Evolutionary conservation across 2,329 filamentous ascomycete species (phyloP).

Genomic region (Fusarium dlaminii): DNA sequence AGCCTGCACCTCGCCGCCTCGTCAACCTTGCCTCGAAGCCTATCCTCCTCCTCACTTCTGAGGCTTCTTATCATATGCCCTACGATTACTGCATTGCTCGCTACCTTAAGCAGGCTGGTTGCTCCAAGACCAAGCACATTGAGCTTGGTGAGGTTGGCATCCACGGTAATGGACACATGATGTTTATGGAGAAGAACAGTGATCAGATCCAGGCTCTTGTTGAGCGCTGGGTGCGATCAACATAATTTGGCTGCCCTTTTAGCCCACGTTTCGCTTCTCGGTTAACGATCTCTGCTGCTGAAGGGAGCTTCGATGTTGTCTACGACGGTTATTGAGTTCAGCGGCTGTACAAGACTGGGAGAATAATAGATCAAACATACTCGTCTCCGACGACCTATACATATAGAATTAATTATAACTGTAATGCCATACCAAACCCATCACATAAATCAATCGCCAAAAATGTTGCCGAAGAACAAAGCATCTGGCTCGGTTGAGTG

Average conservation of each 20-base stretch:
- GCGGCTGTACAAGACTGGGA: not conserved
- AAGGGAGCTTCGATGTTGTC: not conserved
- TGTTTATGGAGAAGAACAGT: constrained; percentile 40
- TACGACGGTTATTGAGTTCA: not conserved
- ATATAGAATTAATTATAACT: not conserved
- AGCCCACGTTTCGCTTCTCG: not conserved
- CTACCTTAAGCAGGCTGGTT: constrained; percentile 32
- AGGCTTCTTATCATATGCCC: constrained; percentile 34
- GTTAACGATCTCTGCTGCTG: accelerated
- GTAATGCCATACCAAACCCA: not conserved
- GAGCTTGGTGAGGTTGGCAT: constrained; percentile 32
- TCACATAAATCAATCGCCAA: not conserved
- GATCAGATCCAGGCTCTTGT: constrained; percentile 2
- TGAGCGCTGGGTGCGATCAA: not conserved
- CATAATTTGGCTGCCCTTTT: not conserved
- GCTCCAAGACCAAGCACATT: constrained; percentile 29
- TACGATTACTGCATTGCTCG: constrained; percentile 35
- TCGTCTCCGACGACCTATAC: not conserved
- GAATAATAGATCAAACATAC: not conserved
- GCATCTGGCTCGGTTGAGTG: not conserved
- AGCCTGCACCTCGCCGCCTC: constrained; percentile 36
- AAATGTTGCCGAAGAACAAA: not conserved
- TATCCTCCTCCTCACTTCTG: constrained; percentile 32
- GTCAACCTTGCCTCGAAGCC: constrained; percentile 47
- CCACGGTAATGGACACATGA: constrained; percentile 37